phyloP scores from a whole-genome alignment of 371 early-diverging fungal genomes.

The Mucor lusitanicus region DNA sequence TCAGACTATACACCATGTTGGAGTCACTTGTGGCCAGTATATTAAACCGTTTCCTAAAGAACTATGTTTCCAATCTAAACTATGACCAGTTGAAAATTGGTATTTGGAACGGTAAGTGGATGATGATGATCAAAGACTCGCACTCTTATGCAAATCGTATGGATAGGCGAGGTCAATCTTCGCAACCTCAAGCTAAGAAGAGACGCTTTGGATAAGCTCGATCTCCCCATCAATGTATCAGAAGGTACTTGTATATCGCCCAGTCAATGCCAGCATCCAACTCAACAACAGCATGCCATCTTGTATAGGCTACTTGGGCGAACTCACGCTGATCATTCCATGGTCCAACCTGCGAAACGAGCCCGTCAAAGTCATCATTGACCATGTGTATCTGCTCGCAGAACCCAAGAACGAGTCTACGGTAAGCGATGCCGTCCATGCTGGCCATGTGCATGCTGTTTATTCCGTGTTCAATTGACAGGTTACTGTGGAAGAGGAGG shows the following conservation, averaged over 20 bases:
- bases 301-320: conserved; percentile 75
- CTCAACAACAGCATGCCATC: no score
- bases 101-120: conserved; percentile 80
- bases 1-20: conserved; percentile 55
- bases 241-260: conserved; percentile 57
- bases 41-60: conserved; percentile 81
- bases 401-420: conserved; percentile 66
- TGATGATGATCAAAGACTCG: neutral
- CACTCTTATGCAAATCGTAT: neutral
- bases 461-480: conserved; percentile 5
- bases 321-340: conserved; percentile 79
- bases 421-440: conserved; percentile 10
- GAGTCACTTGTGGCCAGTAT: conserved; percentile 77
- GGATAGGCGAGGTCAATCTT: conserved; percentile 79
- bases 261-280: no score
- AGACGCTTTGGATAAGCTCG: conserved; percentile 83
- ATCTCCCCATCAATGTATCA: conserved; percentile 82
- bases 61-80: conserved; percentile 86
- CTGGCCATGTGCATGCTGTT: neutral
- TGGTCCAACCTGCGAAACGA: conserved; percentile 86
- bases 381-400: conserved; percentile 78
- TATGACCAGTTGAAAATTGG: conserved; percentile 86
- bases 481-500: conserved; percentile 72
- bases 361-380: conserved; percentile 79
- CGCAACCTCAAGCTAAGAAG: conserved; percentile 71